phyloP scores from a whole-genome alignment of 1,284 basidiomycete species.

The Ceratobasidium sp. region DNA sequence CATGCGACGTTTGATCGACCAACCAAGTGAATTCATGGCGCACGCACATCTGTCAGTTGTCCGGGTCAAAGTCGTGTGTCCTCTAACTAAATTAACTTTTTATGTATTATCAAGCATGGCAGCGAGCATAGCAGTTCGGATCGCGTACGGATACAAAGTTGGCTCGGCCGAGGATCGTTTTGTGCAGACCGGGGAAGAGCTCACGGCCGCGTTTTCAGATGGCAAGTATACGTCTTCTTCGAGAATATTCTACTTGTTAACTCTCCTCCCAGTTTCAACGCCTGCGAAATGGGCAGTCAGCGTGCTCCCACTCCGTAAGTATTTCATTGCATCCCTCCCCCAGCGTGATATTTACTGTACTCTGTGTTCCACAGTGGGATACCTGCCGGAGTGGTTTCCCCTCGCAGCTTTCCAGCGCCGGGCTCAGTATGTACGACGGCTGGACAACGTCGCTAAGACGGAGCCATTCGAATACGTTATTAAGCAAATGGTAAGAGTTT shows the following conservation, averaged over 20 bases:
- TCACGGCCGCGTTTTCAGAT: conserved; percentile 35
- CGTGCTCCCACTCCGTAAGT: conserved; percentile 33
- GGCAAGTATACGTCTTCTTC: neutral
- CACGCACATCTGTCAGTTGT: conserved; percentile 26
- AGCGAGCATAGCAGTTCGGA: conserved; percentile 31
- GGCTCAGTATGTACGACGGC: conserved; percentile 48
- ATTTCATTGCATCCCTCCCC: neutral
- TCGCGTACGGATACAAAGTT: conserved; percentile 41
- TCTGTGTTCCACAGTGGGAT: conserved; percentile 50
- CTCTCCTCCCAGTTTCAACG: neutral
- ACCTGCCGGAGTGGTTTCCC: conserved; percentile 56
- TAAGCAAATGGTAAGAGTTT: conserved; percentile 52
- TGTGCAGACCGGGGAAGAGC: conserved; percentile 22
- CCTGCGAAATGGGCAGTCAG: conserved; percentile 41
- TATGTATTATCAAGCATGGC: conserved; percentile 12
- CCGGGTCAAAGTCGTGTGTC: too few species aligned
- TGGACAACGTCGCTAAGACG: too few species aligned
- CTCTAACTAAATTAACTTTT: too few species aligned
- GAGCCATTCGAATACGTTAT: conserved; percentile 52
- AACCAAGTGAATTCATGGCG: conserved; percentile 31
- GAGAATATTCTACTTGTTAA: neutral
- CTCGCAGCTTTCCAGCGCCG: conserved; percentile 54
- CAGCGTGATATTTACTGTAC: neutral
- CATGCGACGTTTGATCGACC: conserved; percentile 17
- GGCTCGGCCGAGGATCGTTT: conserved; percentile 30